phyloP scores from a whole-genome alignment of 768 basidiomycete genomes.

The Panellus pusillus region DNA sequence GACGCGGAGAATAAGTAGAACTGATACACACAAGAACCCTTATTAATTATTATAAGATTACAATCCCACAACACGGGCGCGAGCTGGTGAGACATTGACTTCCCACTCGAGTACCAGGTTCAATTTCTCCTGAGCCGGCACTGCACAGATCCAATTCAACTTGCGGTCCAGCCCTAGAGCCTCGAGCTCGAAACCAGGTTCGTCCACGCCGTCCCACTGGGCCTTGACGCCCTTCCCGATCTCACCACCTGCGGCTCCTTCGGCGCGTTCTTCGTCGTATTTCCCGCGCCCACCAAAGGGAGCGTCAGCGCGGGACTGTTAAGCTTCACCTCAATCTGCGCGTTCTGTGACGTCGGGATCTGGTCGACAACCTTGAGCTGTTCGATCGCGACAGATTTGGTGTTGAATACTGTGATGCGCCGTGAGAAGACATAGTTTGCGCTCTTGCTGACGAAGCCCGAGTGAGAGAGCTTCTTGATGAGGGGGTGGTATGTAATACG shows the following conservation, averaged over 20 bases:
- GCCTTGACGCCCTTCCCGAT: conserved; percentile 24
- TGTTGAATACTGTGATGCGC: conserved; percentile 26
- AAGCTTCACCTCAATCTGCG: conserved; percentile 22
- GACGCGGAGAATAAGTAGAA: too few species aligned
- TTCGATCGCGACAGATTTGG: conserved; percentile 19
- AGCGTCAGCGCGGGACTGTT: conserved; percentile 18
- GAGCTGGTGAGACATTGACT: conserved; percentile 28
- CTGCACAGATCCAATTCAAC: conserved; percentile 35
- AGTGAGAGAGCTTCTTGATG: conserved; percentile 25
- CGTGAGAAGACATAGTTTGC: conserved; percentile 25
- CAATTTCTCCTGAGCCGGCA: conserved; percentile 31
- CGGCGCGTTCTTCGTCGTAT: conserved; percentile 3
- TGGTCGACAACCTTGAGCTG: conserved; percentile 25
- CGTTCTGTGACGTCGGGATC: conserved; percentile 26
- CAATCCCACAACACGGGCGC: conserved; percentile 23
- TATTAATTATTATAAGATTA: not conserved
- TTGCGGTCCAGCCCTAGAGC: conserved; percentile 34
- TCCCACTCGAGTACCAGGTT: conserved; percentile 36
- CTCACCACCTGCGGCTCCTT: conserved; percentile 10
- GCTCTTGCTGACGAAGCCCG: conserved; percentile 26
- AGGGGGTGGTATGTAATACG: conserved; percentile 29
- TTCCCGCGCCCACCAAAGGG: conserved; percentile 9
- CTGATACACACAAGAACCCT: too few species aligned
- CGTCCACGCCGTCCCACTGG: conserved; percentile 29
- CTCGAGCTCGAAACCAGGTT: conserved; percentile 17